phyloP scores from a whole-genome alignment of 139 green algal species.

The Haematococcus lacustris region DNA sequence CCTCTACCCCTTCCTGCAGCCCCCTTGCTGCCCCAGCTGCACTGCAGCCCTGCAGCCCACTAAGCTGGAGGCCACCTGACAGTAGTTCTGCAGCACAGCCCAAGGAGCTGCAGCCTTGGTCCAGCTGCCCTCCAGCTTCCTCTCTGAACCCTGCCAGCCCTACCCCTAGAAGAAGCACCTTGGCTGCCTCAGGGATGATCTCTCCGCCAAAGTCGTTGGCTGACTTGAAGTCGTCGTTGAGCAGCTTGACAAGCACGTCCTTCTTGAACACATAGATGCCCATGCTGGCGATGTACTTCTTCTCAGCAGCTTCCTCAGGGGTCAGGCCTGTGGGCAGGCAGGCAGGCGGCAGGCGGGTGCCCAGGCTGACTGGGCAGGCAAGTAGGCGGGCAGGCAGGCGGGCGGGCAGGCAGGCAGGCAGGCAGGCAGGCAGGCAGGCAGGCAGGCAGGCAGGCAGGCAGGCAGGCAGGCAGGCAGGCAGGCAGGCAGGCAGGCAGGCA shows the following conservation, averaged over 20 bases:
- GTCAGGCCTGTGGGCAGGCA: conserved; percentile 38
- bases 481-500: background rate
- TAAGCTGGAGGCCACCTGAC: too few species aligned
- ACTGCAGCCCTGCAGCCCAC: too few species aligned
- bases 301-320: conserved; percentile 59
- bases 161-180: too few species aligned
- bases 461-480: too few species aligned
- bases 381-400: conserved; percentile 1
- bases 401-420: conserved; percentile 4
- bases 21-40: too few species aligned
- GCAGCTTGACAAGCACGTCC: conserved; percentile 71
- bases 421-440: conserved; percentile 11
- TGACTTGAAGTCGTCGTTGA: conserved; percentile 32
- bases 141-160: too few species aligned
- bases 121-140: too few species aligned
- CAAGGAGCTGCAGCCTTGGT: too few species aligned
- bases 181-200: conserved; percentile 84
- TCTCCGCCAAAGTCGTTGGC: conserved; percentile 97
- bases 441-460: too few species aligned
- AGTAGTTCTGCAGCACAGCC: too few species aligned
- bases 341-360: background rate
- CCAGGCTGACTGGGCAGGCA: conserved; percentile 54
- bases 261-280: conserved; percentile 99
- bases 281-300: conserved; percentile 97
- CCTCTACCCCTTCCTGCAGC: too few species aligned